Evolutionary conservation across 2,329 filamentous ascomycete species (phyloP).

Genomic region (Aspergillus tubingensis): DNA sequence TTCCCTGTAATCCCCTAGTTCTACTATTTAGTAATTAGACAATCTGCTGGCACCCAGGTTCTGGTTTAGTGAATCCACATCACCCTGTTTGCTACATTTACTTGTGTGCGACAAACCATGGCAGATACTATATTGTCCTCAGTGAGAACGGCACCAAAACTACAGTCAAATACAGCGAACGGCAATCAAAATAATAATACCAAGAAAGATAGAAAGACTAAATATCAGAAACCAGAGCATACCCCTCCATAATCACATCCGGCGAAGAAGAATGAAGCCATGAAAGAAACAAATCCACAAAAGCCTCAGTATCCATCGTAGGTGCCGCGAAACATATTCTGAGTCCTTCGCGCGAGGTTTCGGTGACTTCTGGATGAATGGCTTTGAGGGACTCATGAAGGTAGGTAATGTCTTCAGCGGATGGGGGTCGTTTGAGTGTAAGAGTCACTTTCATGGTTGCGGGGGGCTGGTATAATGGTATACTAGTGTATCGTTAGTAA

Average conservation of each 20-base stretch:
- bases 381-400: not conserved
- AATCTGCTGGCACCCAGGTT: too few species aligned
- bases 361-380: not conserved
- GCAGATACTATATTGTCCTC: rapidly evolving
- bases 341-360: not conserved
- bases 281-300: not conserved
- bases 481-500: too few species aligned
- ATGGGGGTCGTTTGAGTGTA: not conserved
- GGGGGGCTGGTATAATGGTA: too few species aligned
- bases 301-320: not conserved
- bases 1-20: rapidly evolving
- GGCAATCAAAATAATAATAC: too few species aligned
- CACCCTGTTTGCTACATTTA: too few species aligned
- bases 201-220: not conserved
- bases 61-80: too few species aligned
- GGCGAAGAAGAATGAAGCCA: not conserved
- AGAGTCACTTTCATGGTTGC: not conserved
- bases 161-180: too few species aligned
- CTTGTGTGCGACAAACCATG: too few species aligned
- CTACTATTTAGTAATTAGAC: too few species aligned
- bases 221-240: not conserved
- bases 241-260: not conserved
- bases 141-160: too few species aligned
- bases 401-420: not conserved
- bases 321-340: not conserved